Base-by-base conservation (phyloP, 306 rosid species). In the Vigna unguiculata region DNA sequence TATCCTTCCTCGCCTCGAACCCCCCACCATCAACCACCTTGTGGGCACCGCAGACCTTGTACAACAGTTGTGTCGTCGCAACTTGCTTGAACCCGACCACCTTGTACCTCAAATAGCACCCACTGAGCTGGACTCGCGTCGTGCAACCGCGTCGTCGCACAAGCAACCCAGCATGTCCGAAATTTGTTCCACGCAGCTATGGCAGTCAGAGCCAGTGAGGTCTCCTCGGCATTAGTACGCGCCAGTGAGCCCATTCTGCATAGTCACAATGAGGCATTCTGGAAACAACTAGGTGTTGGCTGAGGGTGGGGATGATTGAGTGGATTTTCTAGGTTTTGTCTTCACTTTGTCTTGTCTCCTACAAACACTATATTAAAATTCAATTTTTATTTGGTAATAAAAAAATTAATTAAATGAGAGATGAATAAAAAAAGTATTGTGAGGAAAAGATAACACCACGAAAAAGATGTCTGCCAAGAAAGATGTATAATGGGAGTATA, bases 151-250 rank as follows among this genome's bases (percentile, higher is more conserved):
- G 9, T 78, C 12, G 28, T 82, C 91, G 34, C 98, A 94, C n/a
- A 86, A 88, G 32, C 80, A 81, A 10, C 25, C 73, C 7, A 84
- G 74, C 85, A 78, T 71, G 32, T 52, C 46, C 11, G 89, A 84
- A 46, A 87, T 83, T 72, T 81, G 87, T 71, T 75, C 66, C 20
- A 94, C 87, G 43, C 98, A 94, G 70, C 8, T 43, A 83, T 67
- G 63, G 85, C 98, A 95, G 16, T 92, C 81, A 9, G 83, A 66
- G 71, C 55, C 59, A 3, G 86, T 12, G 71, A 95, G 96, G 83
- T 95, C 98, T 0, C 97, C 98, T 53, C 98, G 82, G 87, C 98
- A 95, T 88, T 95, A 96, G 83, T 84, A 95, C 19, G 71, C 59
- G 3, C 92, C 97, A 12, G 57, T 59, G 49, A 95, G 58, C 14